Percentiles rank a stretch among this genome's conserved stretches.
Conservation (phyloP, 495 filamentous ascomycete species). For the Jackrogersella multiformis region DNA sequence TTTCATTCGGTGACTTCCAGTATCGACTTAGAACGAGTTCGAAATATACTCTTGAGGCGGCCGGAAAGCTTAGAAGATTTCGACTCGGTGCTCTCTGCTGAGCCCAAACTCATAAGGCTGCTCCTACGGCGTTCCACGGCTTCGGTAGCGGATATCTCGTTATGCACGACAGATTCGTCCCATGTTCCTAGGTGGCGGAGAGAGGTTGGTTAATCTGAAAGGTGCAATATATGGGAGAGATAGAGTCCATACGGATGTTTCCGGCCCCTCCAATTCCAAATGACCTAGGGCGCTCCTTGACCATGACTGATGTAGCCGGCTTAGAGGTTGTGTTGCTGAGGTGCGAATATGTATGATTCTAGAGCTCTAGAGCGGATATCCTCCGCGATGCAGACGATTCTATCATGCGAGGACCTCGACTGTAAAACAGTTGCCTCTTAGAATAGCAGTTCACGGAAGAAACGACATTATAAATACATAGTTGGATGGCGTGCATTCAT, state of each 20-base stretch:
- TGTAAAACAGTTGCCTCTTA: not conserved
- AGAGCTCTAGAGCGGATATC: not conserved
- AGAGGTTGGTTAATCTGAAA: not conserved
- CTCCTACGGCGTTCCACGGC: slow-evolving; percentile 30
- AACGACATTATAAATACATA: slow-evolving; percentile 4
- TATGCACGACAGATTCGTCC: slow-evolving; percentile 28
- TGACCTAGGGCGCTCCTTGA: slow-evolving; percentile 36
- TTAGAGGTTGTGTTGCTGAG: not conserved
- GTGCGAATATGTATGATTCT: not conserved
- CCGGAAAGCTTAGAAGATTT: slow-evolving; percentile 22
- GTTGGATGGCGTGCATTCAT: slow-evolving; percentile 7
- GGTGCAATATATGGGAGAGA: not conserved
- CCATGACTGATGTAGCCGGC: slow-evolving; percentile 5
- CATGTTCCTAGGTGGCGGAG: slow-evolving; percentile 21
- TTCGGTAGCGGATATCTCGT: slow-evolving; percentile 10
- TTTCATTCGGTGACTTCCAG: slow-evolving; percentile 14
- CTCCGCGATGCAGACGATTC: not conserved
- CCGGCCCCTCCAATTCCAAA: slow-evolving; percentile 49
- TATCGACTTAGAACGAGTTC: slow-evolving; percentile 11
- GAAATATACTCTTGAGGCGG: slow-evolving; percentile 31
- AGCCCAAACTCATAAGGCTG: slow-evolving; percentile 22
- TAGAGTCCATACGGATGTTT: slow-evolving; percentile 43
- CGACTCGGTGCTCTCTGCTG: slow-evolving; percentile 18
- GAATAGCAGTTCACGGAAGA: not conserved
- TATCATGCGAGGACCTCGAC: not conserved